phyloP scores from a whole-genome alignment of 306 rosid species.

The Quercus engelmannii region DNA sequence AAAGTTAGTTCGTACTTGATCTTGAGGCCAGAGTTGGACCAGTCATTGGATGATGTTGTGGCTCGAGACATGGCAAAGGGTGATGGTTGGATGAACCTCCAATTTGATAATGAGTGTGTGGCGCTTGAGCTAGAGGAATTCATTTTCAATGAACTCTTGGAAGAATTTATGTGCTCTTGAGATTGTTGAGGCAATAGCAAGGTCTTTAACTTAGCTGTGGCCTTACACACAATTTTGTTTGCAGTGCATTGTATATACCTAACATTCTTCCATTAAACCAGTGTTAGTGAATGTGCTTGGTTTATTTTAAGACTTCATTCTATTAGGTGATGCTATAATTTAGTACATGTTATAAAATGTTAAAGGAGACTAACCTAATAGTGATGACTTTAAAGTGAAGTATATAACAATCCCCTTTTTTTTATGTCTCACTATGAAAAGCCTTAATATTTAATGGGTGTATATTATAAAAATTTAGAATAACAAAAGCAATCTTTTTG shows the following conservation, averaged over 20 bases:
- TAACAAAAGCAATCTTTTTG: too few relatives aligned
- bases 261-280: neutral
- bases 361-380: too few relatives aligned
- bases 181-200: neutral
- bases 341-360: too few relatives aligned
- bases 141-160: slow-evolving; percentile 65
- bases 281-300: too few relatives aligned
- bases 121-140: slow-evolving; percentile 75
- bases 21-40: slow-evolving; percentile 79
- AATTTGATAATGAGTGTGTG: slow-evolving; percentile 62
- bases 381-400: too few relatives aligned
- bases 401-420: too few relatives aligned
- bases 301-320: too few relatives aligned
- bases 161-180: slow-evolving; percentile 52
- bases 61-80: slow-evolving; percentile 53
- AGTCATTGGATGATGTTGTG: slow-evolving; percentile 70
- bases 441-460: too few relatives aligned
- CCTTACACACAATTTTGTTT: neutral
- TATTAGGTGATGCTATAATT: too few relatives aligned
- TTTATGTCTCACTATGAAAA: too few relatives aligned
- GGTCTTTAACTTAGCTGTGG: neutral
- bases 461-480: too few relatives aligned
- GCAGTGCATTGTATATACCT: neutral
- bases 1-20: slow-evolving; percentile 34
- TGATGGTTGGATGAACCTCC: slow-evolving; percentile 72